Conservation (phyloP, 2,329 filamentous ascomycete species). For the Blastomyces gilchristii region DNA sequence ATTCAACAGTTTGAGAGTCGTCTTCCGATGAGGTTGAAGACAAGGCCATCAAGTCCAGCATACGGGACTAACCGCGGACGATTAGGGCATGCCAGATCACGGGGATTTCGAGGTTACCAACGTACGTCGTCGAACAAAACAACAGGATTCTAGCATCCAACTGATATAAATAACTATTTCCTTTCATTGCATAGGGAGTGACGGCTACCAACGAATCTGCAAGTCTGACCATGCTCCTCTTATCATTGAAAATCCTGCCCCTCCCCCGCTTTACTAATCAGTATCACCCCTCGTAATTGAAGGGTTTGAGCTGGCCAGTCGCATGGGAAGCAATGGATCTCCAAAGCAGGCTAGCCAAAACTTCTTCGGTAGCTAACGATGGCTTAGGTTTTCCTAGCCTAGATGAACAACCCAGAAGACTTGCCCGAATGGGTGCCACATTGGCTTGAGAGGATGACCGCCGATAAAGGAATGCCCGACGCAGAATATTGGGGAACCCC, state of each 20-base stretch:
- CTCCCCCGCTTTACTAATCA: slow-evolving; percentile 4
- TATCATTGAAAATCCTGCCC: background rate
- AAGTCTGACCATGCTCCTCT: background rate
- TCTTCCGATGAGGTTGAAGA: background rate
- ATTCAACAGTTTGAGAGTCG: too few relatives aligned
- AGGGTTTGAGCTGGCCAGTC: background rate
- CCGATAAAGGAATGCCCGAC: background rate
- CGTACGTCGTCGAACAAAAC: background rate
- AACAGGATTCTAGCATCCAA: background rate
- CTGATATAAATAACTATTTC: background rate
- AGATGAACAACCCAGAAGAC: background rate
- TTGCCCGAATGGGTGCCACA: background rate
- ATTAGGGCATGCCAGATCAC: slow-evolving; percentile 1
- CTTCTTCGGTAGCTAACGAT: background rate
- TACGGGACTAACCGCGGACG: background rate
- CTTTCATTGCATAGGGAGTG: background rate
- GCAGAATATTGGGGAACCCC: background rate
- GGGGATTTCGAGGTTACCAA: background rate
- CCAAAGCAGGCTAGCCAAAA: slow-evolving; percentile 2
- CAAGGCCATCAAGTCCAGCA: background rate
- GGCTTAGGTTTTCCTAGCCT: background rate
- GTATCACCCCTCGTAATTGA: background rate
- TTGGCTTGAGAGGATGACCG: background rate
- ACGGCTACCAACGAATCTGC: background rate
- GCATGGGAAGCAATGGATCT: slow-evolving; percentile 3